Percentiles rank a stretch among this genome's conserved stretches.
phyloP scores from a whole-genome alignment of 2,329 filamentous ascomycete species.

The Epichloe aotearoae region DNA sequence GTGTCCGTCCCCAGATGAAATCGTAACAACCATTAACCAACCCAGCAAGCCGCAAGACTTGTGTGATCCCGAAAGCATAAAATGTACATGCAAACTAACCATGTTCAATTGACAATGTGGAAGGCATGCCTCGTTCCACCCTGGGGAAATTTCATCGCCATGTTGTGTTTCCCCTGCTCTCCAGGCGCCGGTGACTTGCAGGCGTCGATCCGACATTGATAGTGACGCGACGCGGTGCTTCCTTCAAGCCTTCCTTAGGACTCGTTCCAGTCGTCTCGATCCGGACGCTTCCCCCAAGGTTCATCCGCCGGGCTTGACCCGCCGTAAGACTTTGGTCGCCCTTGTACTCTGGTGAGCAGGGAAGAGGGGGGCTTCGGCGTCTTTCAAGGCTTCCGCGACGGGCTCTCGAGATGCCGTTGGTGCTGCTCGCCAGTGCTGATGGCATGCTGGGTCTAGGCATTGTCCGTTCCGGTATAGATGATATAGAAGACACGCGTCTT shows the following conservation, averaged over 20 bases:
- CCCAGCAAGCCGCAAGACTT: background rate
- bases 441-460: slow-evolving; percentile 23
- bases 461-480: slow-evolving; percentile 16
- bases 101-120: background rate
- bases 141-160: slow-evolving; percentile 17
- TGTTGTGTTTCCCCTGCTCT: slow-evolving; percentile 15
- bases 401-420: slow-evolving; percentile 43
- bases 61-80: background rate
- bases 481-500: slow-evolving; percentile 33
- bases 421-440: slow-evolving; percentile 31
- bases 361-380: slow-evolving; percentile 40
- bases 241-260: slow-evolving; percentile 12
- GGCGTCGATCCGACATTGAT: slow-evolving; percentile 19
- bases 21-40: background rate
- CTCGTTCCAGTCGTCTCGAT: slow-evolving; percentile 15
- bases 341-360: slow-evolving; percentile 34
- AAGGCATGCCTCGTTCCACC: background rate
- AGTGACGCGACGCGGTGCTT: slow-evolving; percentile 23
- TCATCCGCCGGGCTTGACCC: slow-evolving; percentile 45
- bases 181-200: slow-evolving; percentile 16
- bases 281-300: slow-evolving; percentile 31
- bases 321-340: slow-evolving; percentile 31
- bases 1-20: background rate
- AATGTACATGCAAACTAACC: background rate
- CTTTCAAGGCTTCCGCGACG: slow-evolving; percentile 37